These are phyloP conservation scores for Serendipita sp. DNA, from an alignment of 1,284 basidiomycete genomes.

Conservation along the genomic window DNA sequence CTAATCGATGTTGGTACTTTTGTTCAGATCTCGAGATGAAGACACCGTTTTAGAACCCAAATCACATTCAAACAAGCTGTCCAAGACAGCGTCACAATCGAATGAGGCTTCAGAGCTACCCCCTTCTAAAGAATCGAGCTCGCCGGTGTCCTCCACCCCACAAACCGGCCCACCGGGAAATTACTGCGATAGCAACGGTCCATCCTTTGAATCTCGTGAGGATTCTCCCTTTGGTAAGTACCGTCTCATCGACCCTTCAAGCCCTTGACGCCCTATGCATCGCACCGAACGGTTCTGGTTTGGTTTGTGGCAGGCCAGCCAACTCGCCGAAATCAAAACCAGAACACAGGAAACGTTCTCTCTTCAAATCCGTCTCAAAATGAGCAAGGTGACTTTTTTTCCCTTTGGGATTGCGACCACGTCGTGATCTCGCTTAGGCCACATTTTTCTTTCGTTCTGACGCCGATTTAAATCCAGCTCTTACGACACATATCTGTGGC, in stretches of 20 bases:
- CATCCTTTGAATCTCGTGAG: background rate
- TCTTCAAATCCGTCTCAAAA: background rate
- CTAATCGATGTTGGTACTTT: too few relatives aligned
- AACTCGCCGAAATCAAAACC: background rate
- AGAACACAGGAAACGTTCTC: background rate
- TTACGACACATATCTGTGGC: background rate
- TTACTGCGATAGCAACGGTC: background rate
- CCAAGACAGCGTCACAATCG: too few relatives aligned
- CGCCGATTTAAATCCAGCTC: background rate
- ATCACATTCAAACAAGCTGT: too few relatives aligned
- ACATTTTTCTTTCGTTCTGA: too few relatives aligned
- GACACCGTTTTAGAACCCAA: too few relatives aligned
- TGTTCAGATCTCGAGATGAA: too few relatives aligned
- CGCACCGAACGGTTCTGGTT: background rate
- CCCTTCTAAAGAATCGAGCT: background rate
- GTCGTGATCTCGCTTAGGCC: background rate
- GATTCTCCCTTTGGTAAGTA: background rate
- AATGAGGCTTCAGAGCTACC: too few relatives aligned
- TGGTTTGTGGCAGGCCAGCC: background rate
- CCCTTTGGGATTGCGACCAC: background rate
- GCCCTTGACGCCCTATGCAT: background rate
- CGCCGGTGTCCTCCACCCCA: constrained; percentile 6
- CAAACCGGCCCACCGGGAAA: background rate
- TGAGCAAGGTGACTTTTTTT: background rate
- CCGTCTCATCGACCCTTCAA: background rate